A percentile compares a stretch with the other conserved stretches of the same genome.
These are phyloP conservation scores for Cotoneaster glaucophyllus DNA, from an alignment of 306 rosid species.

Conservation along the genomic window DNA sequence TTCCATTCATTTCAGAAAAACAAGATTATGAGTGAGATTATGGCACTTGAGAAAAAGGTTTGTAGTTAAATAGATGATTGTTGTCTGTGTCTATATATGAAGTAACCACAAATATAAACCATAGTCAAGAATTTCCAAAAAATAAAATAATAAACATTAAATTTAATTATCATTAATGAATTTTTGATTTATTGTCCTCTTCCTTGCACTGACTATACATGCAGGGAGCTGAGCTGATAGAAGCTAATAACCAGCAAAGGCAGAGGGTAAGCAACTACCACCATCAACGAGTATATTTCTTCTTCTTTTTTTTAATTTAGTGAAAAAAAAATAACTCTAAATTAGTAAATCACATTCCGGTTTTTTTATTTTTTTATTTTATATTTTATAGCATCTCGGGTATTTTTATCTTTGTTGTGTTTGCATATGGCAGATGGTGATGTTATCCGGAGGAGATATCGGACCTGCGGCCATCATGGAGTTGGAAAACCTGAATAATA, in stretches of 20 bases:
- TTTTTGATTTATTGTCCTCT: background rate
- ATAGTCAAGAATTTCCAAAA: background rate
- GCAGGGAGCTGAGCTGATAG: constrained; percentile 19
- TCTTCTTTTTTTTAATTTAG: background rate
- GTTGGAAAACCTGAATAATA: background rate
- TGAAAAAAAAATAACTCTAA: background rate
- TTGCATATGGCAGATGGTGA: background rate
- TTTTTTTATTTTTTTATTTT: too few relatives aligned
- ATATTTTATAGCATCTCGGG: too few relatives aligned
- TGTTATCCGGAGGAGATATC: background rate
- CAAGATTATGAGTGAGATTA: constrained; percentile 3
- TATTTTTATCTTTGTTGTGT: background rate
- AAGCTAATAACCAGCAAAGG: constrained; percentile 14
- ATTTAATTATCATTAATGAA: background rate
- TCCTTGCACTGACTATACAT: background rate
- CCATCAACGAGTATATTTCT: background rate
- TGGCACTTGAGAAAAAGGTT: constrained; percentile 17
- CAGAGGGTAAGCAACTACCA: constrained; percentile 6
- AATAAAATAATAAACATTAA: background rate
- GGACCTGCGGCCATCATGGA: background rate
- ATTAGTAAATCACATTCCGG: too few relatives aligned
- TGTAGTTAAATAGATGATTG: background rate
- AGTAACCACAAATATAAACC: background rate
- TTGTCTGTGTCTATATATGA: background rate
- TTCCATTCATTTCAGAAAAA: constrained; percentile 11